Evolutionary conservation across 2,329 filamentous ascomycete species (phyloP), one percentile per base, ranked within the genome.

Genomic region (Paraphoma chrysanthemicola): DNA sequence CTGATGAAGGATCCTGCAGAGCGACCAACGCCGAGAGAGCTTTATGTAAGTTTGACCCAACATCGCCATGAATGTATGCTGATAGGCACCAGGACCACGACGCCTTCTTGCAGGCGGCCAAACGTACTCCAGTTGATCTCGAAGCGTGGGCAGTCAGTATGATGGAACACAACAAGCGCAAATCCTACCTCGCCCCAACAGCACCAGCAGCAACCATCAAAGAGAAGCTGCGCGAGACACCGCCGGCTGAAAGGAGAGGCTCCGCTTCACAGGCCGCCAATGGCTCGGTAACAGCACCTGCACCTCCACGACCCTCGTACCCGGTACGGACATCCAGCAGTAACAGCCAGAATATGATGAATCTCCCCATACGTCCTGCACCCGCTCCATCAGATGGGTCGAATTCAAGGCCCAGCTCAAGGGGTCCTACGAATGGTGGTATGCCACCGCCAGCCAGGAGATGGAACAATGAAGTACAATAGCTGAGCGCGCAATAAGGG

Each of bases 131-230:
- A 0, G 95, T 99, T 48, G 90, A 99, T 75, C 84, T 99, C 33
- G 88, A 91, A 76, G 91, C 93, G 61, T 99, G 95, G 95, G 94
- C 95, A 18, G 88, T 96, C 47, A 89, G 91, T 69, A 86, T 98
- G 83, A 94, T 98, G 87, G 93, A 97, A 75, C 88, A 90, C 68
- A 91, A 97, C 77, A 97, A 97, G 78, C 91, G 95, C 74, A 97
- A 96, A 78, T 97, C 93, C 29, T 94, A 97, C 75, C 85, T 97
- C 38, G 91, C 89, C 14, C 92, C 93, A 69, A 82, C 91, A 42
- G 91, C 90, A 10, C 92, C 93, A 1, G 86, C 90, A 8, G 86
- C 90, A 7, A 69, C 71, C 39, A 73, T 74, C 23, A 74, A 73
- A 41, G 73, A 77, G 57, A 72, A 73, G 57, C 68, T 77, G n/a